Base-by-base conservation (phyloP, 2,329 filamentous ascomycete genomes). In the Falciphora oryzae region DNA sequence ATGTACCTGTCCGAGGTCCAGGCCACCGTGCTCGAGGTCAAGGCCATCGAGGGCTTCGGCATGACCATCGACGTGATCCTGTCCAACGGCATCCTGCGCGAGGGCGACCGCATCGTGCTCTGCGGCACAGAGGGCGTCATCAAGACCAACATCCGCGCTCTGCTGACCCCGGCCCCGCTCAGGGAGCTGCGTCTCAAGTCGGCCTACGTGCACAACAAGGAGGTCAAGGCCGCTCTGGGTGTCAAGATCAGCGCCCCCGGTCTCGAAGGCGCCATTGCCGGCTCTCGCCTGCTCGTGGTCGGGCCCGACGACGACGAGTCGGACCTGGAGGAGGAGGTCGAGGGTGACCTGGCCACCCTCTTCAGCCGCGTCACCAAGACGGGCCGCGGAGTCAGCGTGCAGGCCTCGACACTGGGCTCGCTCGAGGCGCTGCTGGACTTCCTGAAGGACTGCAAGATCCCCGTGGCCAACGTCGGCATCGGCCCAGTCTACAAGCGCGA, bases 1-100 rank as follows among this genome's bases (percentile, higher is more conserved):
- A 99, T 99, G 95, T 99, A 99, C 77, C 86, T 99, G 65, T 95
- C 93, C 38, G 95, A 99, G 79, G 92, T 98, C 31, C 93, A 99
- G 79, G 95, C 93, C 76, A 99, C 95, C 10, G 94, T 99, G 62
- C 88, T 99, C 57, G 95, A 99, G 81, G 95, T 99, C 77, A 99
- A 99, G 86, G 92, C 96, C 61, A 97, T 99, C 68, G 95, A 99
- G 77, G 96, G 95, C 79, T 93, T 99, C 68, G 95, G 95, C 75
- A 99, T 97, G 77, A 99, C 95, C 59, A 98, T 99, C 71, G 95
- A 99, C 75, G 94, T 99, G 68, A 90, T 99, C 70, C 80, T 99
- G 64, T 96, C 92, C 65, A 99, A 99, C 79, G 95, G 95, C 86
- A 89, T 97, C 66, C 83, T 99, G 61, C 87, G 89, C 67, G 95